These are phyloP conservation scores for Leccinum obscurum DNA, from an alignment of 768 basidiomycete genomes.

Conservation along the genomic window DNA sequence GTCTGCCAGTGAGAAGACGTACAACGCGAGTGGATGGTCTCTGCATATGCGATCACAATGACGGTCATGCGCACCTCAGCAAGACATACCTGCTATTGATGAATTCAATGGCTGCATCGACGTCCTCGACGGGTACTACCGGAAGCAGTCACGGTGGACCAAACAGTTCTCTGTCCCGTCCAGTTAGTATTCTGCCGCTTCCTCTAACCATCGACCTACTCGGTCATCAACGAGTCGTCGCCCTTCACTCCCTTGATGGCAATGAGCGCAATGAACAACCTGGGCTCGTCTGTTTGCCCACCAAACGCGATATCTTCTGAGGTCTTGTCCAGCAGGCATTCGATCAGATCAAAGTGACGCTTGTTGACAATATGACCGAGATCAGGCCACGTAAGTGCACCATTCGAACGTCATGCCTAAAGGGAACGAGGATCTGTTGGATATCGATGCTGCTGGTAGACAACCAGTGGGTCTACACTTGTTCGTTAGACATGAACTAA, in stretches of 20 bases:
- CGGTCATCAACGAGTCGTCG: slow-evolving; percentile 75
- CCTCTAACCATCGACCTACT: slow-evolving; percentile 44
- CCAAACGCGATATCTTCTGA: slow-evolving; percentile 66
- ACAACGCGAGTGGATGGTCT: slow-evolving; percentile 73
- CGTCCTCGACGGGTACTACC: slow-evolving; percentile 64
- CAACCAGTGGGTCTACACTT: slow-evolving; percentile 23
- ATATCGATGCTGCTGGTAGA: not conserved
- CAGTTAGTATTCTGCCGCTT: not conserved
- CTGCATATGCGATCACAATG: slow-evolving; percentile 33
- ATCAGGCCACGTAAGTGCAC: slow-evolving; percentile 43
- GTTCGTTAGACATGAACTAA: slow-evolving; percentile 28
- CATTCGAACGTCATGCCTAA: slow-evolving; percentile 37
- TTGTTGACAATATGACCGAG: slow-evolving; percentile 53
- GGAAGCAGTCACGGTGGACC: slow-evolving; percentile 68
- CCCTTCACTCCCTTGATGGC: slow-evolving; percentile 60
- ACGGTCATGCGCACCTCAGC: not conserved
- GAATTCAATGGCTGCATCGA: slow-evolving; percentile 72
- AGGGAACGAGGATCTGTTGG: not conserved
- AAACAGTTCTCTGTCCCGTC: slow-evolving; percentile 66
- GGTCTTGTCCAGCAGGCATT: slow-evolving; percentile 61
- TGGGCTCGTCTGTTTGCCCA: slow-evolving; percentile 57
- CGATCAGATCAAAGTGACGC: slow-evolving; percentile 59
- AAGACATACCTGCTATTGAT: slow-evolving; percentile 55
- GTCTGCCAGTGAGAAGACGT: slow-evolving; percentile 67
- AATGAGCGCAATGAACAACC: slow-evolving; percentile 69